These are phyloP conservation scores for Funneliformis geosporum DNA, from an alignment of 192 early-diverging fungal genomes.

Conservation along the genomic window DNA sequence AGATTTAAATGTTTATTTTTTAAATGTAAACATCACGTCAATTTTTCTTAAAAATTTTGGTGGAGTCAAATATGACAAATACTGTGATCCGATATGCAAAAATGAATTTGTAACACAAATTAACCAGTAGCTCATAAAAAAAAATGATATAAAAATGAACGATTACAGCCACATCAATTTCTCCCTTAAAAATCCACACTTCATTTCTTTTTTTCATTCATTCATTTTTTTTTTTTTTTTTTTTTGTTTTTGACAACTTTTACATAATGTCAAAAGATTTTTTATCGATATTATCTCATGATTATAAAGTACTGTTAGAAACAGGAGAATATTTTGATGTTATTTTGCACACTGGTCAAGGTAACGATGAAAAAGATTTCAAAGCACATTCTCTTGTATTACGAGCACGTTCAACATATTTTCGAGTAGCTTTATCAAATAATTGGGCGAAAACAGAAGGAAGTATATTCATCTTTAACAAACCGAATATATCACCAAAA, in stretches of 20 bases:
- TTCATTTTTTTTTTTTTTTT: neutral
- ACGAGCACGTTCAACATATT: slow-evolving; percentile 5
- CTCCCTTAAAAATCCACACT: no score
- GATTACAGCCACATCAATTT: no score
- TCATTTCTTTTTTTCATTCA: no score
- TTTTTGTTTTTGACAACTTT: neutral
- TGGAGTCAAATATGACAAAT: no score
- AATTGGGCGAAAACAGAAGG: slow-evolving; percentile 3
- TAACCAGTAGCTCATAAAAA: no score
- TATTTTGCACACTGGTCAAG: neutral
- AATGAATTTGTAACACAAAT: no score
- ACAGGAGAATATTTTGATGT: neutral
- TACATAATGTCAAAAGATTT: neutral
- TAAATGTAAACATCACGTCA: no score
- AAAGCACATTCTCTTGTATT: slow-evolving; percentile 3
- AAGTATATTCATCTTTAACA: neutral
- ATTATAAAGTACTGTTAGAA: neutral
- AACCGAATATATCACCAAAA: neutral
- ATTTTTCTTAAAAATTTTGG: no score
- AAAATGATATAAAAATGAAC: no score
- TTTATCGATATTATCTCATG: neutral
- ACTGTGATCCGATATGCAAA: no score
- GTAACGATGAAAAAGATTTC: neutral
- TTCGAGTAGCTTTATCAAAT: slow-evolving; percentile 12
- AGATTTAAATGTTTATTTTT: no score